A percentile compares a stretch with the other conserved stretches of the same genome.
These are phyloP conservation scores for Parathielavia appendiculata DNA, from an alignment of 495 filamentous ascomycete genomes.

Conservation along the genomic window DNA sequence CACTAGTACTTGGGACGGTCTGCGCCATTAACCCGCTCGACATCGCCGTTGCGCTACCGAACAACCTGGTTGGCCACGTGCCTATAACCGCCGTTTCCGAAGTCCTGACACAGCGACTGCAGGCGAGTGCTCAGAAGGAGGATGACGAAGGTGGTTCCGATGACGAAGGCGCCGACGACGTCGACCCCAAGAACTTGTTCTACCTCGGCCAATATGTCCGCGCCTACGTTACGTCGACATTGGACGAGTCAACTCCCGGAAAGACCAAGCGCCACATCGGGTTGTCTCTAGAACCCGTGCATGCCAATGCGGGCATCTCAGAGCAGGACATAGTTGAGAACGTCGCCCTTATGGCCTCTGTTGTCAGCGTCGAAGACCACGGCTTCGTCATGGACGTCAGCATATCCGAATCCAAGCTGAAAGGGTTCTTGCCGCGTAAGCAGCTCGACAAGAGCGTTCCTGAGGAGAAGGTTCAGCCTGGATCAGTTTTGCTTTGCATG, in stretches of 20 bases:
- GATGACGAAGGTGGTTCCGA: slow-evolving; percentile 47
- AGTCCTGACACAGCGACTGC: slow-evolving; percentile 50
- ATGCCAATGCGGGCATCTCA: slow-evolving; percentile 67
- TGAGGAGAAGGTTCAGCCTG: slow-evolving; percentile 56
- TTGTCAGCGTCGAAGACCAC: slow-evolving; percentile 89
- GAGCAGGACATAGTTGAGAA: slow-evolving; percentile 65
- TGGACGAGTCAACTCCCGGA: slow-evolving; percentile 49
- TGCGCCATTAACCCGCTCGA: slow-evolving; percentile 74
- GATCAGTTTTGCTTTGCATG: slow-evolving; percentile 76
- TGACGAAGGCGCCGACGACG: slow-evolving; percentile 47
- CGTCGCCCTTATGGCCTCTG: slow-evolving; percentile 75
- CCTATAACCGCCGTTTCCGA: slow-evolving; percentile 87
- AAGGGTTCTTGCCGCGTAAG: slow-evolving; percentile 85
- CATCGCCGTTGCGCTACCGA: slow-evolving; percentile 76
- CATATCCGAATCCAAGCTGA: slow-evolving; percentile 58
- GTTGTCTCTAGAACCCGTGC: slow-evolving; percentile 69
- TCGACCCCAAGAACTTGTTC: slow-evolving; percentile 71
- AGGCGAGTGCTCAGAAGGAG: slow-evolving; percentile 53
- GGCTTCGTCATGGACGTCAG: slow-evolving; percentile 91
- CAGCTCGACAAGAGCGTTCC: slow-evolving; percentile 64
- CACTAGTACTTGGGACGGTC: slow-evolving; percentile 80
- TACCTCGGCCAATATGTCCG: slow-evolving; percentile 83
- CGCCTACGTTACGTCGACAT: slow-evolving; percentile 72
- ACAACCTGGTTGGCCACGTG: slow-evolving; percentile 86
- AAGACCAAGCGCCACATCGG: slow-evolving; percentile 79